Percentiles rank a stretch among this genome's conserved stretches.
Evolutionary conservation across 2,329 filamentous ascomycete genomes (phyloP).

Genomic region (Colletotrichum falcatum): DNA sequence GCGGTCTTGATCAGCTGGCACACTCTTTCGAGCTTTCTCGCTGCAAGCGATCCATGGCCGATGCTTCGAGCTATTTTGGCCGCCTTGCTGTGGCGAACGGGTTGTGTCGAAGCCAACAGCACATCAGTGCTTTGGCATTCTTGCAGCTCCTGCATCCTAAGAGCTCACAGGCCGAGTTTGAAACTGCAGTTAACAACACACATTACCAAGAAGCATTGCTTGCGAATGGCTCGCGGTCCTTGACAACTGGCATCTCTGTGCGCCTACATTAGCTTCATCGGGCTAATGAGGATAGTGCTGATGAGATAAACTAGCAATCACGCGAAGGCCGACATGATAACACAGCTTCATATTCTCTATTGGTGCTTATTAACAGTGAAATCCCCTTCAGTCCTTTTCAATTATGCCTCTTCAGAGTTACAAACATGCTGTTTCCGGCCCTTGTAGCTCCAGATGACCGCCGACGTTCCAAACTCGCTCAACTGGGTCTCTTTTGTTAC

Average conservation of each 20-base stretch:
- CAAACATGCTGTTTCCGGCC: neutral
- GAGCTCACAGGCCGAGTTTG: neutral
- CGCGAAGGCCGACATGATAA: slow-evolving; percentile 12
- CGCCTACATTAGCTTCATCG: neutral
- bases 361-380: slow-evolving; percentile 16
- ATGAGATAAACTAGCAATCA: slow-evolving; percentile 22
- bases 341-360: neutral
- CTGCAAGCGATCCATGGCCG: slow-evolving; percentile 10
- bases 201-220: neutral
- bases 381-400: neutral
- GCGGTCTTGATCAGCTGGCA: slow-evolving; percentile 3
- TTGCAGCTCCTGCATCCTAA: slow-evolving; percentile 1
- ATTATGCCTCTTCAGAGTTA: neutral
- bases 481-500: slow-evolving; percentile 39
- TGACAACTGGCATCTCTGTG: slow-evolving; percentile 39
- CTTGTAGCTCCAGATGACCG: slow-evolving; percentile 11
- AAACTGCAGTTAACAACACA: neutral
- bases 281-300: slow-evolving; percentile 18
- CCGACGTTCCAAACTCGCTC: slow-evolving; percentile 33
- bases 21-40: neutral
- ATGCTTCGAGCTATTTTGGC: neutral
- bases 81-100: neutral
- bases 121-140: neutral
- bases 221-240: neutral
- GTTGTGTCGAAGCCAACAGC: neutral